phyloP scores from a whole-genome alignment of 441 rosid species.

The Pelargonium citronellum region DNA sequence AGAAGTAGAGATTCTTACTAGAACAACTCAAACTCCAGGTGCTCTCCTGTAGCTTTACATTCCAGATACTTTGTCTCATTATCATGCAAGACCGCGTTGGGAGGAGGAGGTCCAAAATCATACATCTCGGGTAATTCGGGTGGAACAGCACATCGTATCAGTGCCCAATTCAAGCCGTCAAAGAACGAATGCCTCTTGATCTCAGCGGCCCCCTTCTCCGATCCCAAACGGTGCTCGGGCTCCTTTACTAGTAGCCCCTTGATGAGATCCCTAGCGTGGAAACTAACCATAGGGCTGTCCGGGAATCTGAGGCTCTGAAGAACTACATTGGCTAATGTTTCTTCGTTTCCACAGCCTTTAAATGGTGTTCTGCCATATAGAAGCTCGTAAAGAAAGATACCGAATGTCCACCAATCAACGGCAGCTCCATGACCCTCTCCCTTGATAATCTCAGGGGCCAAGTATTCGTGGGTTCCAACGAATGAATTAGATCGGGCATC shows the following conservation, averaged over 20 bases:
- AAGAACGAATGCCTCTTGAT: conserved; percentile 62
- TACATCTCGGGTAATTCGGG: conserved; percentile 45
- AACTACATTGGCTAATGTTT: conserved; percentile 54
- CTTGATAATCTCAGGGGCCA: conserved; percentile 26
- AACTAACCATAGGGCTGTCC: conserved; percentile 41
- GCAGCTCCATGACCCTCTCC: conserved; percentile 70
- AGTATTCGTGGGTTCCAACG: conserved; percentile 65
- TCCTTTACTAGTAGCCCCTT: conserved; percentile 54
- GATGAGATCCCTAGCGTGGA: conserved; percentile 58
- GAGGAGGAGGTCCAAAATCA: conserved; percentile 21
- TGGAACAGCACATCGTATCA: conserved; percentile 56
- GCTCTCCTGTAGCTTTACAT: conserved; percentile 28
- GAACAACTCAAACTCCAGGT: conserved; percentile 48
- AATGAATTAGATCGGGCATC: conserved; percentile 66
- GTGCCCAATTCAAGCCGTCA: conserved; percentile 70
- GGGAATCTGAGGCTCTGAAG: conserved; percentile 56
- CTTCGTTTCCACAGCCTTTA: conserved; percentile 60
- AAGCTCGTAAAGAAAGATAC: conserved; percentile 61
- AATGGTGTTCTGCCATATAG: conserved; percentile 62
- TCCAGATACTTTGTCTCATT: conserved; percentile 26
- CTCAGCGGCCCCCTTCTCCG: conserved; percentile 62
- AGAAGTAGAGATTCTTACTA: conserved; percentile 16
- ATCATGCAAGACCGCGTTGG: conserved; percentile 14
- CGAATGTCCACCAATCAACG: conserved; percentile 78
- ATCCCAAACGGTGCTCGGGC: conserved; percentile 53